Evolutionary conservation across 2,329 filamentous ascomycete species (phyloP).

Genomic region (Neofusicoccum umdonicola): DNA sequence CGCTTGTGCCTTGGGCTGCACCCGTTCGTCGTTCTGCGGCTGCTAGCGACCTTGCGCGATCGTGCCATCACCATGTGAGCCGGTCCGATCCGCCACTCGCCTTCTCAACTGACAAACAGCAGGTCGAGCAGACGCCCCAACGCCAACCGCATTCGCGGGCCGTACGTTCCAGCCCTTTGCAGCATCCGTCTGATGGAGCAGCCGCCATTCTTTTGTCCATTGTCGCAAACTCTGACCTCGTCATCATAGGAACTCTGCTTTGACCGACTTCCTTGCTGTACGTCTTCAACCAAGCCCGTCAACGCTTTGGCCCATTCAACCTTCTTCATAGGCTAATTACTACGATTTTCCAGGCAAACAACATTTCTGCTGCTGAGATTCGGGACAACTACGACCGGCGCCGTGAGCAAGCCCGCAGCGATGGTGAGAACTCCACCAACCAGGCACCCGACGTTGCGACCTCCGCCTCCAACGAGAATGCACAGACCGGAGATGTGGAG

Average conservation of each 20-base stretch:
- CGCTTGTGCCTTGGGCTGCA: neutral
- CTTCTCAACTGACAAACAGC: slow-evolving; percentile 16
- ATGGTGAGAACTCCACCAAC: slow-evolving; percentile 32
- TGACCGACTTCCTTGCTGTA: slow-evolving; percentile 67
- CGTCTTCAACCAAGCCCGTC: no score
- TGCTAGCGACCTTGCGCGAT: neutral
- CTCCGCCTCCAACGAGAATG: slow-evolving; percentile 44
- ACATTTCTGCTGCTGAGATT: slow-evolving; percentile 67
- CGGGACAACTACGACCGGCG: slow-evolving; percentile 58
- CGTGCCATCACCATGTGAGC: neutral
- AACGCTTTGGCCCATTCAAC: slow-evolving; percentile 25
- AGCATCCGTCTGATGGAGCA: neutral
- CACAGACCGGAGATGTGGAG: slow-evolving; percentile 45
- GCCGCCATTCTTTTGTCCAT: neutral
- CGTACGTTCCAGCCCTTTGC: slow-evolving; percentile 37
- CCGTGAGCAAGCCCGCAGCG: slow-evolving; percentile 38
- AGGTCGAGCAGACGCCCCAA: slow-evolving; percentile 26
- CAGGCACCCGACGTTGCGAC: slow-evolving; percentile 33
- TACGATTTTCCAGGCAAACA: slow-evolving; percentile 56
- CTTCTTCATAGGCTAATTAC: no score
- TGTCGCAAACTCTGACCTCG: neutral
- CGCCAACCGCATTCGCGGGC: slow-evolving; percentile 53
- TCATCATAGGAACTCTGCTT: slow-evolving; percentile 54
- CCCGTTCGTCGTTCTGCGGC: no score
- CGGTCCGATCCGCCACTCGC: neutral